phyloP scores from a whole-genome alignment of 1,284 basidiomycete genomes.

The Ustilago bromivora region DNA sequence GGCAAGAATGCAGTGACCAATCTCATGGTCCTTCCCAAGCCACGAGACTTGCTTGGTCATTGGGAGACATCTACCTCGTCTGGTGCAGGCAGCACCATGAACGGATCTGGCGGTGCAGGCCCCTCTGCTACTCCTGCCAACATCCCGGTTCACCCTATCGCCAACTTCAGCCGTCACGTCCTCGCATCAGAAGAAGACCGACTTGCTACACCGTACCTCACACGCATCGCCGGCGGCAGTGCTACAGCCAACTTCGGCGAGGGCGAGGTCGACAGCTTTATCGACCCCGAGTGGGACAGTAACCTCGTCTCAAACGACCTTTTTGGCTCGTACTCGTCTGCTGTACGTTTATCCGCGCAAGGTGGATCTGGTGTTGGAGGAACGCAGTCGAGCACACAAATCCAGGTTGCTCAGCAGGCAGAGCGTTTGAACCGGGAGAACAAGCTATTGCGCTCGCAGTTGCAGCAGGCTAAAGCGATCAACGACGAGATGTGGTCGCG shows the following conservation, averaged over 20 bases:
- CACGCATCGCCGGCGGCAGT: conserved; percentile 26
- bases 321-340: neutral
- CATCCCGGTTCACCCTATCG: conserved; percentile 39
- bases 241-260: conserved; percentile 15
- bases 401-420: conserved; percentile 8
- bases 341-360: neutral
- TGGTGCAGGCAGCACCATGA: conserved; percentile 21
- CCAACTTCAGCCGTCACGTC: conserved; percentile 39
- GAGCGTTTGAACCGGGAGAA: conserved; percentile 32
- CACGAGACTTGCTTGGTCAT: conserved; percentile 47
- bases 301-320: conserved; percentile 27
- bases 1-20: conserved; percentile 58
- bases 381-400: conserved; percentile 1
- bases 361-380: conserved; percentile 1
- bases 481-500: conserved; percentile 63
- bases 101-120: conserved; percentile 19
- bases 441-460: conserved; percentile 45
- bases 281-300: conserved; percentile 48
- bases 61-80: conserved; percentile 32
- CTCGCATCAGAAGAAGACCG: conserved; percentile 39
- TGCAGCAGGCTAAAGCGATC: conserved; percentile 58
- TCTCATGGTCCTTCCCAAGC: conserved; percentile 41
- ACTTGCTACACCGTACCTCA: conserved; percentile 28
- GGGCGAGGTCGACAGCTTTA: conserved; percentile 21
- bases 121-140: conserved; percentile 14